Percentiles rank a stretch among this genome's conserved stretches.
Evolutionary conservation across 371 early-diverging fungal species (phyloP).

Genomic region (Nematocida major): DNA sequence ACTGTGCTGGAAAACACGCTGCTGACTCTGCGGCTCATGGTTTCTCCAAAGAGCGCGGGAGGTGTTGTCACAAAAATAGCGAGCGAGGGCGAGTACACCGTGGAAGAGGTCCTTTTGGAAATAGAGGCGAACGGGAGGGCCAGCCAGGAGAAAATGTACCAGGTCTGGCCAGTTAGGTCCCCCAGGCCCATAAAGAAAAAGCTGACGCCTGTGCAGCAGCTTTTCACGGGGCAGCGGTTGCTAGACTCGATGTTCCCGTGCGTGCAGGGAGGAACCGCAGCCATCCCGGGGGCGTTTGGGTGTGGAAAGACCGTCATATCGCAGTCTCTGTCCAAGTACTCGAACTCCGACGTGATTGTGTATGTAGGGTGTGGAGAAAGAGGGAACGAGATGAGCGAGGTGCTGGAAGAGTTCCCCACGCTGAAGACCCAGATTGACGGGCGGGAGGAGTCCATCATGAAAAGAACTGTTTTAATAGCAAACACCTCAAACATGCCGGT

Average conservation of each 20-base stretch:
- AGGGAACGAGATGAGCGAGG: constrained; percentile 99
- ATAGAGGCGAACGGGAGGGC: constrained; percentile 82
- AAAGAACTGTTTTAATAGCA: constrained; percentile 97
- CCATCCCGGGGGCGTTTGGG: constrained; percentile 99
- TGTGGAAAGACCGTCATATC: constrained; percentile 99
- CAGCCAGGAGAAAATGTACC: constrained; percentile 72
- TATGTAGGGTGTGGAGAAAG: constrained; percentile 99
- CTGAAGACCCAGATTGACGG: constrained; percentile 33
- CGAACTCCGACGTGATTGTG: constrained; percentile 97
- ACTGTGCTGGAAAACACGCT: constrained; percentile 88
- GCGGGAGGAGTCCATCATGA: constrained; percentile 88
- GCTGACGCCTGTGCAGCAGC: constrained; percentile 83
- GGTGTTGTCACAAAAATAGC: constrained; percentile 92
- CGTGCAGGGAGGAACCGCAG: constrained; percentile 99
- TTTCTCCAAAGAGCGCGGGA: constrained; percentile 77
- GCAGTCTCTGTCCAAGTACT: constrained; percentile 96
- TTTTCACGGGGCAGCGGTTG: constrained; percentile 97
- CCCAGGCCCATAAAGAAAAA: constrained; percentile 95
- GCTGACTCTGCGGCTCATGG: constrained; percentile 76
- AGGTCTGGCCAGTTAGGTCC: constrained; percentile 94
- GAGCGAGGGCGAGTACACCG: constrained; percentile 83
- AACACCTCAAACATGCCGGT: constrained; percentile 99
- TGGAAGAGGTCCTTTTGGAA: constrained; percentile 78
- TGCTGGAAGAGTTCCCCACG: constrained; percentile 97
- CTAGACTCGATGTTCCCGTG: constrained; percentile 98